Evolutionary conservation across 2,329 filamentous ascomycete species (phyloP).

Genomic region (Fusarium sp.): DNA sequence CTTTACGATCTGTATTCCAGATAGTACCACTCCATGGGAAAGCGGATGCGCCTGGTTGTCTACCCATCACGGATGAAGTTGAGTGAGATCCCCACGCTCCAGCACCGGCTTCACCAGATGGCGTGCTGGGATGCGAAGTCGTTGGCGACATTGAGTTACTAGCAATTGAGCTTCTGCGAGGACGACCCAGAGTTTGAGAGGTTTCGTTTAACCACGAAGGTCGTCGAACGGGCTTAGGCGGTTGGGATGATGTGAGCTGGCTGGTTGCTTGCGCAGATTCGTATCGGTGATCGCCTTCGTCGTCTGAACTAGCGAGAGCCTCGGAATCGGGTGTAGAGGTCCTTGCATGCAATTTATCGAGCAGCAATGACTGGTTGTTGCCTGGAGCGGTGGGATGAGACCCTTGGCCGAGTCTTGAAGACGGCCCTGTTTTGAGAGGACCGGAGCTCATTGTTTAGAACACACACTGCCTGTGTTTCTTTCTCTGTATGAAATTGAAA

Average conservation of each 20-base stretch:
- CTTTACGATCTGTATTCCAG: conserved; percentile 83
- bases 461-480: conserved; percentile 18
- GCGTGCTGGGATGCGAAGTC: conserved; percentile 83
- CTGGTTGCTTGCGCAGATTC: conserved; percentile 59
- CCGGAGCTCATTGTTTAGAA: conserved; percentile 62
- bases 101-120: conserved; percentile 70
- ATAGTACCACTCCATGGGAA: conserved; percentile 85
- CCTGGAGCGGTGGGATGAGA: conserved; percentile 59
- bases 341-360: conserved; percentile 81
- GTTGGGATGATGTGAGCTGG: conserved; percentile 52
- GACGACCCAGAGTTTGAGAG: conserved; percentile 68
- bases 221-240: conserved; percentile 73
- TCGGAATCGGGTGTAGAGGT: conserved; percentile 95
- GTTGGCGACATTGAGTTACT: conserved; percentile 82
- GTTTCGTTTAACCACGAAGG: conserved; percentile 91
- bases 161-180: conserved; percentile 81
- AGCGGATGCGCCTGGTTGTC: conserved; percentile 59
- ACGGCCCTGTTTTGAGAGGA: conserved; percentile 61
- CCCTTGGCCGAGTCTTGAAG: conserved; percentile 63
- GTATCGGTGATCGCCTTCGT: conserved; percentile 79
- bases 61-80: conserved; percentile 60
- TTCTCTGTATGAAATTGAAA: conserved; percentile 22
- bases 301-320: conserved; percentile 91
- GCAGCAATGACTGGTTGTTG: conserved; percentile 71
- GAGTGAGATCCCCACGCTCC: conserved; percentile 67